These are phyloP conservation scores for Phymatotrichopsis omnivora DNA, from an alignment of 2,329 filamentous ascomycete species.

Conservation along the genomic window DNA sequence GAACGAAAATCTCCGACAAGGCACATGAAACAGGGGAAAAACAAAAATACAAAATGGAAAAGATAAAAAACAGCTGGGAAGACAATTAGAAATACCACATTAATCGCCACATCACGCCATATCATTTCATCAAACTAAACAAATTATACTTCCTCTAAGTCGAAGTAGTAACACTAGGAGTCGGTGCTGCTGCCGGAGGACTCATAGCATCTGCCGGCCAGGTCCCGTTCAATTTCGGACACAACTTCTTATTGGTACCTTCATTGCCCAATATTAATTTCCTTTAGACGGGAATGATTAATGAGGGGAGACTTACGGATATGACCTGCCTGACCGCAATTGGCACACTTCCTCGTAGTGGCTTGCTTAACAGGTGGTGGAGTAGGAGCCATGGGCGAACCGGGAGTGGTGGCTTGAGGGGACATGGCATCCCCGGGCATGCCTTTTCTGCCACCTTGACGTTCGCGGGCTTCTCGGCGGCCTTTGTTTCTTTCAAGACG, in stretches of 20 bases:
- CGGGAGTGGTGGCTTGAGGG: conserved; percentile 25
- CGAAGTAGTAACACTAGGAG: conserved; percentile 19
- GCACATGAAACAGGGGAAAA: background rate
- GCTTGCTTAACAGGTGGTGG: conserved; percentile 19
- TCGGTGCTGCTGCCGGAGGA: conserved; percentile 22
- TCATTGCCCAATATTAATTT: background rate
- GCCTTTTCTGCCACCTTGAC: conserved; percentile 29
- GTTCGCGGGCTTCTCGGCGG: conserved; percentile 73
- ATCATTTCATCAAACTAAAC: conserved; percentile 1
- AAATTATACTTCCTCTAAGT: conserved; percentile 4
- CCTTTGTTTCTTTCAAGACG: conserved; percentile 87
- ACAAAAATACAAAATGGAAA: background rate
- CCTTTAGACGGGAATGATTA: background rate
- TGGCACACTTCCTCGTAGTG: conserved; percentile 87
- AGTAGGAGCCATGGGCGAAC: conserved; percentile 25
- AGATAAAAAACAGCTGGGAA: background rate
- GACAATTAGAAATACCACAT: background rate
- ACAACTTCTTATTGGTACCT: conserved; percentile 32
- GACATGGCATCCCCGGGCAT: conserved; percentile 27
- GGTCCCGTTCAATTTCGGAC: conserved; percentile 28
- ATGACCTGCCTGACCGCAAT: conserved; percentile 91
- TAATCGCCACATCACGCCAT: background rate
- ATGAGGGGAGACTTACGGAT: conserved; percentile 43
- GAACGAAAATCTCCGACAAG: background rate
- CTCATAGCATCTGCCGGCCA: conserved; percentile 26